phyloP scores from a whole-genome alignment of 805 yeast genomes.

The Kluyveromyces starmeri region DNA sequence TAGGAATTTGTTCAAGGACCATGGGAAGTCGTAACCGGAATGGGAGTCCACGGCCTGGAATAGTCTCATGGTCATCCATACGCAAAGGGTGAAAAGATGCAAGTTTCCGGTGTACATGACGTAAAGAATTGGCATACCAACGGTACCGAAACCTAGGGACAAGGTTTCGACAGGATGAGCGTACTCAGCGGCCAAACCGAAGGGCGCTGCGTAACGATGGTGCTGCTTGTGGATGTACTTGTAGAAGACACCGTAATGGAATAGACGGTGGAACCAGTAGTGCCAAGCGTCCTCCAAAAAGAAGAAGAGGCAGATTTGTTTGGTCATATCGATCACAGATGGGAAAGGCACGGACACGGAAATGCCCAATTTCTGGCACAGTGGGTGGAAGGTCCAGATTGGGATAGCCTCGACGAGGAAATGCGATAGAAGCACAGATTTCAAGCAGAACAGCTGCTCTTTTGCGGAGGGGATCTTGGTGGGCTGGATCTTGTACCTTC shows the following conservation, averaged over 20 bases:
- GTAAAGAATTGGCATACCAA: conserved; percentile 85
- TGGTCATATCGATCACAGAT: conserved; percentile 41
- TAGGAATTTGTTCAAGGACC: conserved; percentile 84
- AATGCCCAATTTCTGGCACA: conserved; percentile 76
- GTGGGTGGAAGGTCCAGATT: conserved; percentile 94
- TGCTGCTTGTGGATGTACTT: conserved; percentile 94
- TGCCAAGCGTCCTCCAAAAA: conserved; percentile 93
- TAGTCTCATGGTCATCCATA: conserved; percentile 82
- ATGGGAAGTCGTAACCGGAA: conserved; percentile 97
- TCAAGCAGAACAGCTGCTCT: conserved; percentile 91
- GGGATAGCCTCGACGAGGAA: conserved; percentile 91
- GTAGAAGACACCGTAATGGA: conserved; percentile 85
- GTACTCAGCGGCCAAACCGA: conserved; percentile 94
- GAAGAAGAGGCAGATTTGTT: conserved; percentile 71
- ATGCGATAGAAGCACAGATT: conserved; percentile 77
- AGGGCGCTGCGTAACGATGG: conserved; percentile 96
- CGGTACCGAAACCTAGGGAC: conserved; percentile 89
- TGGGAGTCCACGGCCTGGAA: conserved; percentile 97
- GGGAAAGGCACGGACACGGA: conserved; percentile 83
- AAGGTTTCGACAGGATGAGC: conserved; percentile 95
- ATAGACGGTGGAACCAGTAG: conserved; percentile 86
- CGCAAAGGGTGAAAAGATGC: conserved; percentile 81
- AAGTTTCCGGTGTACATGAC: conserved; percentile 66
- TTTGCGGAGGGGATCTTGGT: conserved; percentile 66
- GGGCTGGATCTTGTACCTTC: conserved; percentile 82